Evolutionary conservation across 768 basidiomycete genomes (phyloP), one percentile per base, ranked within the genome.

Genomic region (Exsudoporus frostii): DNA sequence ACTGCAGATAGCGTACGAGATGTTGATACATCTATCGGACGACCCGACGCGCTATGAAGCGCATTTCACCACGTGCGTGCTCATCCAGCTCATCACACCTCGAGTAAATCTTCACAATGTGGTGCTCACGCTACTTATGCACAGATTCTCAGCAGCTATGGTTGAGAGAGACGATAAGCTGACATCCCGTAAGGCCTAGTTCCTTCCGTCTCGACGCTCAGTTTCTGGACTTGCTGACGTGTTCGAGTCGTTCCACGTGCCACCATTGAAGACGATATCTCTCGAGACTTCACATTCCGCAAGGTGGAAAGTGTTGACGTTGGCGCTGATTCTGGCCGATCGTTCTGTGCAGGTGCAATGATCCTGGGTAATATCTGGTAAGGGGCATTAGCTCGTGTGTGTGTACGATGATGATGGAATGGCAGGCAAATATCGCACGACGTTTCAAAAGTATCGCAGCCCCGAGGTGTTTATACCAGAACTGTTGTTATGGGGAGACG

Each of bases 361-460:
- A 17, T 63, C 15, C 4, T 63, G 0, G 22, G 45, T 5, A 63
- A 62, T 25, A 6, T 53, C 14, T 63, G 62, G 61, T 62, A 8
- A 49, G 51, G 2, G 5, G 0, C 7, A 25, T 19, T 10, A 22
- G 0, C 20, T n/a, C 5, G 27, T 14, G 7, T 29, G 14, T 3
- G 11, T 5, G 17, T 7, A 36, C 6, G 9, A 22, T 43, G 27
- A 50, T 4, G 36, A 17, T n/a, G 1, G 6, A n/a, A 7, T 40
- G 1, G 4, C 36, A 74, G 77, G 77, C 70, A 72, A 2, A 71
- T 78, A 48, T 67, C 73, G 2, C 73, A 71, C 45, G 67, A 80
- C 32, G 69, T n/a, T n/a, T n/a, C n/a, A 73, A 8, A 62, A 61
- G 27, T 76, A 74, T 49, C 65, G 69, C 5, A 57, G 73, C 4